Percentiles rank a stretch among this genome's conserved stretches.
phyloP scores from a whole-genome alignment of 1,139 yeast species.

The Lodderomyces orthopsilosis region DNA sequence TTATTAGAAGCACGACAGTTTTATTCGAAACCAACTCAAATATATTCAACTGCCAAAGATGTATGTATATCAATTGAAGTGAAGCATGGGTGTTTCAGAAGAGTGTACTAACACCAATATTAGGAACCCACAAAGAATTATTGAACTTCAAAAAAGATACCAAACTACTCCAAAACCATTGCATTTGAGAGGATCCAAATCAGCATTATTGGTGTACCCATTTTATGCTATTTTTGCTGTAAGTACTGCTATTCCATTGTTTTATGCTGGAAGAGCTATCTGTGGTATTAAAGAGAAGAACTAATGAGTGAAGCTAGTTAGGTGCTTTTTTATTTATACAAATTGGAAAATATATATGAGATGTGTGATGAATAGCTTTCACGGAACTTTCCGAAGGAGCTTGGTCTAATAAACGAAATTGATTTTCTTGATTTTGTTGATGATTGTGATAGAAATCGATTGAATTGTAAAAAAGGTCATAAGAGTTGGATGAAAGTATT shows the following conservation, averaged over 20 bases:
- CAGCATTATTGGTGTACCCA: conserved; percentile 82
- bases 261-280: conserved; percentile 74
- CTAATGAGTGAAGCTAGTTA: too few species aligned
- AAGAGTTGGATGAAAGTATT: too few species aligned
- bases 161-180: conserved; percentile 70
- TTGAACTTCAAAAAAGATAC: conserved; percentile 71
- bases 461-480: too few species aligned
- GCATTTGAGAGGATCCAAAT: conserved; percentile 72
- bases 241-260: conserved; percentile 66
- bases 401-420: not conserved
- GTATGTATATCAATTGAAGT: conserved; percentile 1
- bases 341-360: not conserved
- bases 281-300: conserved; percentile 12
- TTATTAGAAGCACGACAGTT: not conserved
- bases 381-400: not conserved
- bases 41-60: not conserved
- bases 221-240: conserved; percentile 83
- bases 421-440: not conserved
- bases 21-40: not conserved
- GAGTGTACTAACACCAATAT: not conserved
- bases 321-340: not conserved
- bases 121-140: conserved; percentile 61
- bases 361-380: not conserved
- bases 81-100: not conserved
- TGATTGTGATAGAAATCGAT: too few species aligned